Evolutionary conservation across 148 eudicot species (phyloP).

Genomic region (Nyssa sinensis): DNA sequence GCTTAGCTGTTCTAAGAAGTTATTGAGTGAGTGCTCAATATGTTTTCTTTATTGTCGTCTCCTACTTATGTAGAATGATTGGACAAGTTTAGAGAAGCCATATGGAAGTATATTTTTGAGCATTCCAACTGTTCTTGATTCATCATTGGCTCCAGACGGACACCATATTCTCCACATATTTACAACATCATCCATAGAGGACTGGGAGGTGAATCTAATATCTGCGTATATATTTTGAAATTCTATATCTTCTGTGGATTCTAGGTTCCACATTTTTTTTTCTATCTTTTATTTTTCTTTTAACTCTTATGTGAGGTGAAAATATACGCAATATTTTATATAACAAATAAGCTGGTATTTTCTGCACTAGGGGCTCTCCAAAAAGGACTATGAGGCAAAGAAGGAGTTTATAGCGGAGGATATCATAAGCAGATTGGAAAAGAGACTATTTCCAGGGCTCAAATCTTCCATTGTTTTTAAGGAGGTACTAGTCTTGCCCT

Average conservation of each 20-base stretch:
- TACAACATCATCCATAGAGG: slow-evolving; percentile 86
- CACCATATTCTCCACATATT: slow-evolving; percentile 92
- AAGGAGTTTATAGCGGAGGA: slow-evolving; percentile 81
- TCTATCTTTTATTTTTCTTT: not conserved
- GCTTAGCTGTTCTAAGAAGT: not conserved
- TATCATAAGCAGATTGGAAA: slow-evolving; percentile 85
- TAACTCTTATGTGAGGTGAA: not conserved
- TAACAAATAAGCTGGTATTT: slow-evolving; percentile 1
- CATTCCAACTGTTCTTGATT: slow-evolving; percentile 93
- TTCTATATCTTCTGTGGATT: not conserved
- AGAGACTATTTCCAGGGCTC: slow-evolving; percentile 87
- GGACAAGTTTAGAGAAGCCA: slow-evolving; percentile 69
- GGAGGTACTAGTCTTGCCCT: slow-evolving; percentile 49
- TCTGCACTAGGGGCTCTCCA: slow-evolving; percentile 65
- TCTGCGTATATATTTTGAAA: not conserved
- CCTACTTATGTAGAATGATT: slow-evolving; percentile 54
- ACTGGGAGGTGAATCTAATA: slow-evolving; percentile 68
- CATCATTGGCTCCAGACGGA: slow-evolving; percentile 89
- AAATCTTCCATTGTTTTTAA: slow-evolving; percentile 70
- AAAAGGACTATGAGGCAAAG: slow-evolving; percentile 65
- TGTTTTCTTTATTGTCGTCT: not conserved
- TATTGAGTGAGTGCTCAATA: not conserved
- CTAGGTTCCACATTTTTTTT: too few relatives aligned
- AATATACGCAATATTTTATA: not conserved
- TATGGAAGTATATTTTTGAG: slow-evolving; percentile 98